Base-by-base conservation (phyloP, 352 stramenopile genomes). In the Blastocystis sp. region DNA sequence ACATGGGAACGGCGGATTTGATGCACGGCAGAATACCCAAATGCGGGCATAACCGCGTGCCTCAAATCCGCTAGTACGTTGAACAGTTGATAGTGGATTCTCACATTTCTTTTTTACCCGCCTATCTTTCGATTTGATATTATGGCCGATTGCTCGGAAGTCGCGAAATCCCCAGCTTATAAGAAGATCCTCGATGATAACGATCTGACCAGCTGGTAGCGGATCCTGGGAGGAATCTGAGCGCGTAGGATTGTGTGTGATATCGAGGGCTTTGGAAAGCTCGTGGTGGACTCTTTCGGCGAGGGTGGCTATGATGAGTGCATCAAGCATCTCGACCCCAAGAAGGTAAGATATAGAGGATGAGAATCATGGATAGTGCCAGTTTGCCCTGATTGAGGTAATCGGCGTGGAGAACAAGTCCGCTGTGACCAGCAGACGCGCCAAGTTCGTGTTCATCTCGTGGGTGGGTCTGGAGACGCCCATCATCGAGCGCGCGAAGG, bases 221-320 rank as follows among this genome's bases (percentile, higher is more conserved):
- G 6, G 61, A 64, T 21, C 19, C 17, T 48, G 17, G 43, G 34
- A 34, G 7, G 21, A 10, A 42, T 21, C 28, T 79, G 69, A 63
- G 61, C 10, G n/a, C 14, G 70, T 87, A 76, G 76, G 76, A 87
- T 87, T 57, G 61, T 87, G 57, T 70, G 60, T 62, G 76, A 87
- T 28, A 70, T 76, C 60, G 76, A 87, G 64, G 64, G 64, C 60
- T 76, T 45, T 24, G 70, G 40, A 38, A 87, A 48, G 34, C 40
- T 87, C 7, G 48, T 70, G 69, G 76, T 87, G 11, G 19, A 76
- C 60, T 70, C 76, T 74, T 45, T 52, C n/a, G 76, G 76, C 34
- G 64, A 87, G 28, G 76, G 76, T 76, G 76, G 76, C 19, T 87
- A 87, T 28, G 76, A 87, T 87, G 76, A 87, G 64, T 76, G 60